Evolutionary conservation across 768 basidiomycete genomes (phyloP), one percentile per base, ranked within the genome.

Genomic region (Tricholoma hemisulphureum): DNA sequence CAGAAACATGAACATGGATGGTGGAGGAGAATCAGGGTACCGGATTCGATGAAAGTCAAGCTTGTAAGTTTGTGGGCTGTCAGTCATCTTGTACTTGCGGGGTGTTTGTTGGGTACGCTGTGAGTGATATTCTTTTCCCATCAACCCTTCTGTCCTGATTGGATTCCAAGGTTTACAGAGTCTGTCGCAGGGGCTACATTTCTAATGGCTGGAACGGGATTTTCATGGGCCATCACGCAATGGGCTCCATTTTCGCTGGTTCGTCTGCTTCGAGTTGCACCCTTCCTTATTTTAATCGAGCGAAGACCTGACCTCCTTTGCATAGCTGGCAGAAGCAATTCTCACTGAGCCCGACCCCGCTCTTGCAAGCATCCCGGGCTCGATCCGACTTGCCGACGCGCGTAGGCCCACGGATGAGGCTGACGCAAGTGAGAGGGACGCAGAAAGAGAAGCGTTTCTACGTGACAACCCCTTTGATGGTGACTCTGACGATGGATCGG

Each of bases 231-330:
- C 5, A 80, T 98, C 52, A 83, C 88, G 0, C 88, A 89, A 71
- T 98, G 95, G 96, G 93, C 87, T 3, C 95, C 95, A 2, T 96
- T 93, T 72, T 86, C 93, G 0, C 71, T 98, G 66, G 93, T 95
- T 61, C 48, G 85, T 74, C 16, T 26, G 26, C 37, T 34, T 13
- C 18, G 13, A 4, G 4, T 20, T 32, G 26, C 43, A 10, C 41
- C 20, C 24, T 52, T 35, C 24, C 21, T 10, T 13, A 8, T 21
- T 16, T 43, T 4, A 45, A 11, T n/a, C 16, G 2, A 13, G 13
- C 14, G 6, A 48, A 48, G 6, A 8, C 16, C 26, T 29, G 46
- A 49, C 16, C 46, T 29, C n/a, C n/a, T 2, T 52, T 24, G 10
- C 49, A 10, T 64, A 91, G 89, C 86, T 96, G 11, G 92, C 86